These are phyloP conservation scores for Nicotiana tomentosiformis DNA, from an alignment of 257 asterid genomes.

Conservation along the genomic window DNA sequence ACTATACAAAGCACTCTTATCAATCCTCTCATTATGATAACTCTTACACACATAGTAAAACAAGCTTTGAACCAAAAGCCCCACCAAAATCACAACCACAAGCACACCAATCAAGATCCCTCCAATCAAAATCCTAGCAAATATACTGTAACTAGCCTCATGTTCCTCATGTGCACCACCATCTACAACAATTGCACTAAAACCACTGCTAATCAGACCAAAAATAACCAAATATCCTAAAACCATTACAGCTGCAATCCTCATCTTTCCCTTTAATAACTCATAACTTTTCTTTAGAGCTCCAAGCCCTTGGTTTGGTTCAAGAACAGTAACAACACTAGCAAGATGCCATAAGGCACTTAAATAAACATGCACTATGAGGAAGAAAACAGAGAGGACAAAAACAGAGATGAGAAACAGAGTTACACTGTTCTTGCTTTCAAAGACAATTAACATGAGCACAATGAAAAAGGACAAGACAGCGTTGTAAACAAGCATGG, in stretches of 20 bases:
- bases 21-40: conserved; percentile 83
- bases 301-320: conserved; percentile 53
- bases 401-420: conserved; percentile 47
- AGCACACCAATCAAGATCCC: conserved; percentile 79
- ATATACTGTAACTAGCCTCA: conserved; percentile 26
- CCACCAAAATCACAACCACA: conserved; percentile 78
- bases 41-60: conserved; percentile 94
- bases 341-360: conserved; percentile 95
- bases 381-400: conserved; percentile 49
- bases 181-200: conserved; percentile 64
- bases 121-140: conserved; percentile 61
- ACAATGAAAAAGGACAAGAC: conserved; percentile 55
- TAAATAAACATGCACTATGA: conserved; percentile 73
- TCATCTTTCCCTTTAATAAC: conserved; percentile 47
- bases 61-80: conserved; percentile 86
- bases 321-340: conserved; percentile 83
- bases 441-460: conserved; percentile 54
- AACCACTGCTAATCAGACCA: conserved; percentile 45
- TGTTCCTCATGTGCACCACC: conserved; percentile 45
- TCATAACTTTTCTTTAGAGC: conserved; percentile 69
- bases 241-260: conserved; percentile 53
- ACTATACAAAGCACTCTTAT: conserved; percentile 72
- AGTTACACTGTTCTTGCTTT: conserved; percentile 37
- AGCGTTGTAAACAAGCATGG: conserved; percentile 54
- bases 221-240: conserved; percentile 60